These are phyloP conservation scores for Podospora fimiseda DNA, from an alignment of 495 filamentous ascomycete species.

Conservation along the genomic window DNA sequence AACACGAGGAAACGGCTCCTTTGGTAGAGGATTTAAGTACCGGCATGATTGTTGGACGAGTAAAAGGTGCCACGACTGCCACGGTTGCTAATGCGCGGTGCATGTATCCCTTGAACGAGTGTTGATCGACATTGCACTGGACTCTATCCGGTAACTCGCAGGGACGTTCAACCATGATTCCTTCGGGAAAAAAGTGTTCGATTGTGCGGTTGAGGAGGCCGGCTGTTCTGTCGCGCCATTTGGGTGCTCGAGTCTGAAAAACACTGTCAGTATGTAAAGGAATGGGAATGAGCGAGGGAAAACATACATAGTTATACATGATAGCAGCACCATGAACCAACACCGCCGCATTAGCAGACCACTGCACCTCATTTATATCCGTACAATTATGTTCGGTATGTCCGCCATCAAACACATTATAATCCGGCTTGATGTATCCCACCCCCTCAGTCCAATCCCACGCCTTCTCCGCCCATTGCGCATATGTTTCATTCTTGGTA, in stretches of 20 bases:
- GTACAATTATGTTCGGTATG: conserved; percentile 46
- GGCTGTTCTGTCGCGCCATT: conserved; percentile 48
- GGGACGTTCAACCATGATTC: conserved; percentile 56
- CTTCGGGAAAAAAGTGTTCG: conserved; percentile 49
- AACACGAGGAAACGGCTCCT: conserved; percentile 62
- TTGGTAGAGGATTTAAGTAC: conserved; percentile 57
- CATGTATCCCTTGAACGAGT: conserved; percentile 85
- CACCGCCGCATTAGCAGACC: conserved; percentile 65
- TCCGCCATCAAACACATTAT: conserved; percentile 54
- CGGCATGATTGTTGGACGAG: conserved; percentile 51
- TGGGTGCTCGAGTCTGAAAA: conserved; percentile 46
- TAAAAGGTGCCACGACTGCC: conserved; percentile 66
- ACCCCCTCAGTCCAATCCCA: conserved; percentile 59
- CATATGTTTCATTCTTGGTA: conserved; percentile 63
- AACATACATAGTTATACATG: conserved; percentile 57
- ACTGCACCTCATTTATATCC: conserved; percentile 47
- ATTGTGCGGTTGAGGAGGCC: conserved; percentile 48
- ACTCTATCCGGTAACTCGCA: conserved; percentile 50
- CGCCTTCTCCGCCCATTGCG: conserved; percentile 60
- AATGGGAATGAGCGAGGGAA: not conserved
- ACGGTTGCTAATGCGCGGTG: conserved; percentile 68
- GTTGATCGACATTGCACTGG: conserved; percentile 67
- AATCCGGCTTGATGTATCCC: conserved; percentile 45
- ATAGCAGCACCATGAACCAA: conserved; percentile 62
- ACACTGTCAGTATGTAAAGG: not conserved